Evolutionary conservation across 352 stramenopile species (phyloP).

Genomic region (Blastocystis sp.): DNA sequence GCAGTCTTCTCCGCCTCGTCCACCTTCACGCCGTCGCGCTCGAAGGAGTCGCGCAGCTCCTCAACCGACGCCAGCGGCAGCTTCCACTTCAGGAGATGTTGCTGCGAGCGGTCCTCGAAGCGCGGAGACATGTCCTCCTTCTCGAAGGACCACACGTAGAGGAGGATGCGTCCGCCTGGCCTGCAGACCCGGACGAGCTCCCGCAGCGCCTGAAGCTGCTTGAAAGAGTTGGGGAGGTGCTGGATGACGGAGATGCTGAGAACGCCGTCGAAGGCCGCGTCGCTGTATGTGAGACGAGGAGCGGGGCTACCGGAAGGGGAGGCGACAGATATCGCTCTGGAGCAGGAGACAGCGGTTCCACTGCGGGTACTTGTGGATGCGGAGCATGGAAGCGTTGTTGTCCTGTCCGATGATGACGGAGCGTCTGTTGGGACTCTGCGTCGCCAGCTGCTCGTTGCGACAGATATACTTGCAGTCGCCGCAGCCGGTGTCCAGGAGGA

Average conservation of each 20-base stretch:
- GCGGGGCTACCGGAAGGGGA: neutral
- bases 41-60: neutral
- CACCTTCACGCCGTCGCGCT: neutral
- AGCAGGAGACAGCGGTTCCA: neutral
- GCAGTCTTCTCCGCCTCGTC: neutral
- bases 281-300: neutral
- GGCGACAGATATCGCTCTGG: neutral
- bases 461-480: slow-evolving; percentile 51
- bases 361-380: slow-evolving; percentile 6
- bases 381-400: slow-evolving; percentile 10
- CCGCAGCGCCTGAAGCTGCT: slow-evolving; percentile 14
- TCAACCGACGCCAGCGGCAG: neutral
- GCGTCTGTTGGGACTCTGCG: neutral
- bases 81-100: slow-evolving; percentile 23
- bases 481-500: slow-evolving; percentile 41
- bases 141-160: slow-evolving; percentile 53
- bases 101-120: neutral
- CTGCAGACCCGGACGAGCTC: slow-evolving; percentile 7
- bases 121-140: neutral
- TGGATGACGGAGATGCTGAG: slow-evolving; percentile 37
- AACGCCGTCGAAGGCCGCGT: neutral
- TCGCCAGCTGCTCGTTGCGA: neutral
- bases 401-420: slow-evolving; percentile 30
- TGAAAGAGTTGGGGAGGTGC: slow-evolving; percentile 30
- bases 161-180: neutral